These are phyloP conservation scores for Globisporangium viniferum DNA, from an alignment of 352 stramenopile species.

Conservation along the genomic window DNA sequence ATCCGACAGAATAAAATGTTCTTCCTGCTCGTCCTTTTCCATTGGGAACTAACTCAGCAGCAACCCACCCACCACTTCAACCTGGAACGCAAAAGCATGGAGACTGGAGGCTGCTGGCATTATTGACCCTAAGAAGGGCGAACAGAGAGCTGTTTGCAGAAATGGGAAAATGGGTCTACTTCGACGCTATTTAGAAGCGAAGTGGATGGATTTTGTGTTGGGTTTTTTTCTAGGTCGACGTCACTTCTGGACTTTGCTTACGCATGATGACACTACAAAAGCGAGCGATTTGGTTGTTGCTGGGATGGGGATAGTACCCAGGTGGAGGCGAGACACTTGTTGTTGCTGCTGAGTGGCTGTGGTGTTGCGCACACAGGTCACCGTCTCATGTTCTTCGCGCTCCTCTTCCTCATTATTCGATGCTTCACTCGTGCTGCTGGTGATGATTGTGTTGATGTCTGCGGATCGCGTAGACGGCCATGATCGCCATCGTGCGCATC, in stretches of 20 bases:
- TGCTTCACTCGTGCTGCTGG: constrained; percentile 3
- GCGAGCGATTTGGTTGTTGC: no score
- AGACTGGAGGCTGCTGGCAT: no score
- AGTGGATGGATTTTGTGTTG: neutral
- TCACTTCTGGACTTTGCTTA: neutral
- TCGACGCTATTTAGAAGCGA: neutral
- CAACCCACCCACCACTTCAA: no score
- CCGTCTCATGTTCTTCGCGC: neutral
- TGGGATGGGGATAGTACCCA: no score
- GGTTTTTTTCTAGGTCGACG: neutral
- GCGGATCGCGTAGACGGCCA: constrained; percentile 18
- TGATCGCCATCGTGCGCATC: constrained; percentile 17
- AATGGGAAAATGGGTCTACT: neutral
- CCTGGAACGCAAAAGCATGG: no score
- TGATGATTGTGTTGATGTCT: constrained; percentile 43
- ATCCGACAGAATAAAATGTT: no score
- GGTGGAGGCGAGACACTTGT: neutral
- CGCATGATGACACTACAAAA: neutral
- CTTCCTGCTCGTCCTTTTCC: no score
- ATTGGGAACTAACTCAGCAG: no score
- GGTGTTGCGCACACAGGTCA: neutral
- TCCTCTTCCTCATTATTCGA: neutral
- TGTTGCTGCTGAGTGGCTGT: neutral
- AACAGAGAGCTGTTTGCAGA: neutral
- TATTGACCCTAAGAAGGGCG: no score